Conservation (phyloP, 2,329 filamentous ascomycete species). For the Amauroascus niger region DNA sequence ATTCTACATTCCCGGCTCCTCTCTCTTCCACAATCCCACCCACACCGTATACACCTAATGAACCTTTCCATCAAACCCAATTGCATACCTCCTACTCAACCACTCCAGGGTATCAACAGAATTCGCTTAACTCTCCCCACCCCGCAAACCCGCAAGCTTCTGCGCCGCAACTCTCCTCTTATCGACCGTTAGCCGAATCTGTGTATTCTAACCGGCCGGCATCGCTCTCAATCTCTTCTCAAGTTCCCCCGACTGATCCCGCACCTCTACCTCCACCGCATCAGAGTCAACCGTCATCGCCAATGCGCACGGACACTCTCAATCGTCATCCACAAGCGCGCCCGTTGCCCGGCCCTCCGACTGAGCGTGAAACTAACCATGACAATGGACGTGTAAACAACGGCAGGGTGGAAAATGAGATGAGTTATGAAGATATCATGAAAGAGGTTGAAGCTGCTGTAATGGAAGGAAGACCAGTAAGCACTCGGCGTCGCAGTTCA, state of each 20-base stretch:
- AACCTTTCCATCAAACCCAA: slow-evolving; percentile 16
- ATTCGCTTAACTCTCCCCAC: slow-evolving; percentile 12
- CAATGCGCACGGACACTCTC: slow-evolving; percentile 44
- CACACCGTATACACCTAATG: slow-evolving; percentile 25
- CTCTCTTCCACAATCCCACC: slow-evolving; percentile 21
- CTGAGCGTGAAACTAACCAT: slow-evolving; percentile 34
- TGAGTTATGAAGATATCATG: slow-evolving; percentile 48
- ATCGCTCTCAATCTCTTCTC: slow-evolving; percentile 10
- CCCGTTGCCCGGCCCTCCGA: slow-evolving; percentile 50
- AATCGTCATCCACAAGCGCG: slow-evolving; percentile 49
- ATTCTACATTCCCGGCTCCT: slow-evolving; percentile 19
- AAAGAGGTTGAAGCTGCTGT: slow-evolving; percentile 48
- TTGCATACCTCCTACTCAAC: background rate
- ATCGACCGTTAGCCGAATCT: background rate
- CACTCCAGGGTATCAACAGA: slow-evolving; percentile 12
- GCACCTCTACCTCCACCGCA: slow-evolving; percentile 43
- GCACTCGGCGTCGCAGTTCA: slow-evolving; percentile 22
- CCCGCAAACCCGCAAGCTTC: background rate
- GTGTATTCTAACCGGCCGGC: background rate
- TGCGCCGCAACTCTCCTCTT: background rate
- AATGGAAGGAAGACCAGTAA: slow-evolving; percentile 28
- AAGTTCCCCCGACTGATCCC: slow-evolving; percentile 24
- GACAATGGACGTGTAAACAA: slow-evolving; percentile 21
- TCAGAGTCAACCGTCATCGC: slow-evolving; percentile 42
- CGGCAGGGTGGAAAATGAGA: slow-evolving; percentile 30